Base-by-base conservation (phyloP, 2,329 filamentous ascomycete species). In the Calycina herbarum region DNA sequence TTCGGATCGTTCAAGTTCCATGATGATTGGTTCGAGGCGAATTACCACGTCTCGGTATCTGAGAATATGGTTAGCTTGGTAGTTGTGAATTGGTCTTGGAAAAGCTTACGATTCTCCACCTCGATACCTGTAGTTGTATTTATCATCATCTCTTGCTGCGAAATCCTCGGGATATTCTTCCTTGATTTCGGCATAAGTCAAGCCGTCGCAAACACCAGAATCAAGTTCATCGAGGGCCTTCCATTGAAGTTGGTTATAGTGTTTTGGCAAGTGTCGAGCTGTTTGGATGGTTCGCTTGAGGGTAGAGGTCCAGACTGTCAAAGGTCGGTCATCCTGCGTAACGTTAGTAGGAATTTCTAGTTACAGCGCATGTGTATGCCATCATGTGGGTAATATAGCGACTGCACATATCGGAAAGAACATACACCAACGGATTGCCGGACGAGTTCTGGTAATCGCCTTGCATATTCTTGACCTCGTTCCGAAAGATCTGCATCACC, bases 61-160 rank as follows among this genome's bases (percentile, higher is more conserved):
- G 45, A 6, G 31, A 17, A 35, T 17, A 20, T 20, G 29, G 61
- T 67, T 64, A 67, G 65, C 59, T 54, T 29, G n/a, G 42, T 54
- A 20, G 20, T 20, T 20, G 20, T 20, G 3, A 48, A 29, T 10
- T 61, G 17, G 10, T 6, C 10, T 1, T 8, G 11, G 48, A 33
- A 11, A 40, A 54, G 70, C 71, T 57, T 69, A 89, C 67, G 92
- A 96, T 80, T 99, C 95, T 63, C 95, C 95, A 69, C 95, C 95
- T 5, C 95, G 90, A 79, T 99, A 99, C 65, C 95, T 93, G 81
- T 99, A 99, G 82, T 99, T 98, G 86, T 98, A 98, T 80, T 99
- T 99, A 83, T 99, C 95, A 71, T 97, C 93, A 78, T 99, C 95
- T 68, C 95, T 92, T 40, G 94, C 93, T 60, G 89, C 88, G 80